phyloP scores from a whole-genome alignment of 2,329 filamentous ascomycete genomes.

The Hymenoscyphus repandus region DNA sequence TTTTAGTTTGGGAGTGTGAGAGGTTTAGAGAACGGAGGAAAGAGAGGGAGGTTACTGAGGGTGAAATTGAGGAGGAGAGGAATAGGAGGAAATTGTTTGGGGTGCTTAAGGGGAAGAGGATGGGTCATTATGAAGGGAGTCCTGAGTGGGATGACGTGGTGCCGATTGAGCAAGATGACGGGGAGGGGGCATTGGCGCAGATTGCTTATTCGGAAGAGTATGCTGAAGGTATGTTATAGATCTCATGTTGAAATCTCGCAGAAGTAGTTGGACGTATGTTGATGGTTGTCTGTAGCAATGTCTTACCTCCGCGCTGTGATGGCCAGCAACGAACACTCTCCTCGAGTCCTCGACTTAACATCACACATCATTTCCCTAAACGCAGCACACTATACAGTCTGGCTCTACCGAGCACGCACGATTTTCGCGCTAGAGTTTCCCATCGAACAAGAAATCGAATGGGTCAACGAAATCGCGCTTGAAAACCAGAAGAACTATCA shows the following conservation, averaged over 20 bases:
- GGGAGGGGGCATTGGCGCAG: slow-evolving; percentile 76
- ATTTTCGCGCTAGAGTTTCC: slow-evolving; percentile 53
- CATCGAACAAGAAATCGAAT: slow-evolving; percentile 58
- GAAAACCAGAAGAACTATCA: slow-evolving; percentile 96
- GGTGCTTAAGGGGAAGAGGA: slow-evolving; percentile 23
- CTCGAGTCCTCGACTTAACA: slow-evolving; percentile 74
- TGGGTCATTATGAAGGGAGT: slow-evolving; percentile 40
- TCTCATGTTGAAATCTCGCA: not conserved
- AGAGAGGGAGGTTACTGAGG: not conserved
- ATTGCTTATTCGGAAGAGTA: slow-evolving; percentile 92
- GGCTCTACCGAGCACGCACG: slow-evolving; percentile 86
- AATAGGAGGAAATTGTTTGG: slow-evolving; percentile 25
- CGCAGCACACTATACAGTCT: slow-evolving; percentile 96
- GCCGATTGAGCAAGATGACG: slow-evolving; percentile 80
- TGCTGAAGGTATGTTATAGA: slow-evolving; percentile 56
- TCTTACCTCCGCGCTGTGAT: slow-evolving; percentile 92
- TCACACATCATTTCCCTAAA: slow-evolving; percentile 90
- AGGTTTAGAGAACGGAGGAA: slow-evolving; percentile 15
- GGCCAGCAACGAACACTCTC: slow-evolving; percentile 77
- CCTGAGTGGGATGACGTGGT: slow-evolving; percentile 78
- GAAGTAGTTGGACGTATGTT: slow-evolving; percentile 7
- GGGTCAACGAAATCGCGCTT: slow-evolving; percentile 80
- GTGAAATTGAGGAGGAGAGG: slow-evolving; percentile 25
- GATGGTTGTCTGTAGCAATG: slow-evolving; percentile 52
- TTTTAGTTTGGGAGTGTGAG: slow-evolving; percentile 19